Conservation (phyloP, 306 rosid genomes). For the Crataegus laevigata region DNA sequence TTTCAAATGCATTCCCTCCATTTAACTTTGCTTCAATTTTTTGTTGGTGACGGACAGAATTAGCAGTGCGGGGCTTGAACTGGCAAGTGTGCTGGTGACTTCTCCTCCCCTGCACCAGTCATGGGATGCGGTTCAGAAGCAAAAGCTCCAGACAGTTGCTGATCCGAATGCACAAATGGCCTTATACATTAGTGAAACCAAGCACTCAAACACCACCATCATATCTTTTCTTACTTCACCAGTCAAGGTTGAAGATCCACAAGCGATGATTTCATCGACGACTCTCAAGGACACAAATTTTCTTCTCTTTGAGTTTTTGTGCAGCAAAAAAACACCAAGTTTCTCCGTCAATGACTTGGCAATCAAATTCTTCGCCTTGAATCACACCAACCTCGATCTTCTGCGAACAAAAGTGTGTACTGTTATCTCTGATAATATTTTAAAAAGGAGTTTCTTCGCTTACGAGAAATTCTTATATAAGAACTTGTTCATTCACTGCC, state of each 20-base stretch:
- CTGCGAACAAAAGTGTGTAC: not conserved
- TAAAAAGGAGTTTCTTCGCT: too few relatives aligned
- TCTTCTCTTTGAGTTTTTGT: conserved; percentile 36
- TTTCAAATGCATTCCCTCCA: too few relatives aligned
- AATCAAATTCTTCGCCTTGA: conserved; percentile 15
- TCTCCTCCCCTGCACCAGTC: conserved; percentile 30
- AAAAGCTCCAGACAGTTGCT: not conserved
- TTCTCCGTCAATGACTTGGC: conserved; percentile 32
- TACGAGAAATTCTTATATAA: too few relatives aligned
- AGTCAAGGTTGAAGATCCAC: not conserved
- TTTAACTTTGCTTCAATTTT: not conserved
- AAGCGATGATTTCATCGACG: conserved; percentile 20
- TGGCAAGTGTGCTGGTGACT: conserved; percentile 21
- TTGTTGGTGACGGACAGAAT: conserved; percentile 34
- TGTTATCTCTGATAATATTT: not conserved
- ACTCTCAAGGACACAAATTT: conserved; percentile 8
- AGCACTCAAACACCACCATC: conserved; percentile 3
- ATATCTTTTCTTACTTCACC: conserved; percentile 36
- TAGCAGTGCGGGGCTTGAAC: conserved; percentile 38
- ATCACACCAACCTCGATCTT: not conserved
- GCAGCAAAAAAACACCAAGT: conserved; percentile 6
- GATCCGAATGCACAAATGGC: not conserved
- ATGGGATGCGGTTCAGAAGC: conserved; percentile 18
- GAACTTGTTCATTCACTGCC: too few relatives aligned
- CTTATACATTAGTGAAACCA: not conserved